Conservation (phyloP, 1,284 basidiomycete species). For the Leccinum griseonigrum region DNA sequence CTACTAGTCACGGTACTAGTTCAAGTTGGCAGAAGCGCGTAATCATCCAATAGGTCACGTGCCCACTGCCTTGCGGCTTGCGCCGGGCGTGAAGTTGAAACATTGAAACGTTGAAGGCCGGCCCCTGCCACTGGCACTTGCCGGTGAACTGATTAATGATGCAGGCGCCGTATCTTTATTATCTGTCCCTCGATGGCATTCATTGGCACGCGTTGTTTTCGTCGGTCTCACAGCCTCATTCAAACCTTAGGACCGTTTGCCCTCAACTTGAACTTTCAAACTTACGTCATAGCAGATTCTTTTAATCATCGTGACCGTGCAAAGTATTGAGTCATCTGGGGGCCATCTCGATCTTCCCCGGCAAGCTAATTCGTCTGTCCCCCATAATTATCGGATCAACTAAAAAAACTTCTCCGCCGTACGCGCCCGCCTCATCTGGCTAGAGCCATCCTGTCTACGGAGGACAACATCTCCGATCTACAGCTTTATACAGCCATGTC, state of each 20-base stretch:
- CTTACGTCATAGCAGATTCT: neutral
- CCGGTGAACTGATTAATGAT: neutral
- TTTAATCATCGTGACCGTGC: neutral
- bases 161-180: neutral
- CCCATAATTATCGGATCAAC: conserved; percentile 14
- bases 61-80: neutral
- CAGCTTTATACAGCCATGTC: neutral
- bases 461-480: conserved; percentile 2
- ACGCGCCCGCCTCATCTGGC: neutral
- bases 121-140: too few relatives aligned
- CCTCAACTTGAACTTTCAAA: too few relatives aligned
- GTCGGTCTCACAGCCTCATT: neutral
- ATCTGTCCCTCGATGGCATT: neutral
- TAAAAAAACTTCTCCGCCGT: neutral
- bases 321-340: neutral
- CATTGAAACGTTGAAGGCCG: too few relatives aligned
- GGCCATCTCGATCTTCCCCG: conserved; percentile 1
- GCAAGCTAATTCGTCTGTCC: neutral
- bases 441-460: neutral
- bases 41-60: neutral
- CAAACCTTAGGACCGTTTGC: neutral
- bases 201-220: neutral
- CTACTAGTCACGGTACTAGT: too few relatives aligned
- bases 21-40: too few relatives aligned
- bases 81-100: too few relatives aligned